Evolutionary conservation across 2,329 filamentous ascomycete genomes (phyloP), one percentile per base, ranked within the genome.

Genomic region (Phoma sp.): DNA sequence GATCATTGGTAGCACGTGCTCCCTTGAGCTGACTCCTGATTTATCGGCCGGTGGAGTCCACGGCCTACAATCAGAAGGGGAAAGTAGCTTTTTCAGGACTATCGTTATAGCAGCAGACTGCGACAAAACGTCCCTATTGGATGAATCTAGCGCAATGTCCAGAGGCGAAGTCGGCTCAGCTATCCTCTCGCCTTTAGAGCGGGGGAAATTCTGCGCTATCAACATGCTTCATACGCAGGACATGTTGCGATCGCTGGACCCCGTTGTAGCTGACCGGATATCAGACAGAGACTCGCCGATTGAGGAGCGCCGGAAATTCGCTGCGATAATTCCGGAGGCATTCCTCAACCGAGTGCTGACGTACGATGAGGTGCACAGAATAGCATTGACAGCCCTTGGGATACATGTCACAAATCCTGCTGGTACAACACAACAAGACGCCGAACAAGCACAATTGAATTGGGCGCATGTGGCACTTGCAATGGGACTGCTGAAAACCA

Each of bases 1-100:
- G 50, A 82, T 97, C 14, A 76, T 98, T 29, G 95, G 93, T n/a
- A 91, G 90, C 5, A 88, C 89, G 7, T 72, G 86, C 23, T 81
- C 80, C 1, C 80, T 83, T 14, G 79, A 83, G 13, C 72, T 79
- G 22, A 69, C 74, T 4, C 75, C 77, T 52, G 68, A 77, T 40
- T 48, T 77, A 5, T 77, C 77, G 3, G 75, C 75, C 58, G 75
- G 72, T 35, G 77, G 76, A 30, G 71, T 83, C n/a, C 73, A 76
- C 10, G 65, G 76, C 29, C 68, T 82, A 25, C 82, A 84, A 53
- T 75, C 65, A 4, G 71, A 75, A 47, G 66, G 64, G n/a, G 67
- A 71, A 24, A 63, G 61, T 4, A 64, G 62, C 41, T 68, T 60
- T 41, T 72, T 68, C 57, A 65, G 73, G 45, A 75, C 71, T 7